Conservation (phyloP, 2,329 filamentous ascomycete genomes). For the Penicillium sp. region DNA sequence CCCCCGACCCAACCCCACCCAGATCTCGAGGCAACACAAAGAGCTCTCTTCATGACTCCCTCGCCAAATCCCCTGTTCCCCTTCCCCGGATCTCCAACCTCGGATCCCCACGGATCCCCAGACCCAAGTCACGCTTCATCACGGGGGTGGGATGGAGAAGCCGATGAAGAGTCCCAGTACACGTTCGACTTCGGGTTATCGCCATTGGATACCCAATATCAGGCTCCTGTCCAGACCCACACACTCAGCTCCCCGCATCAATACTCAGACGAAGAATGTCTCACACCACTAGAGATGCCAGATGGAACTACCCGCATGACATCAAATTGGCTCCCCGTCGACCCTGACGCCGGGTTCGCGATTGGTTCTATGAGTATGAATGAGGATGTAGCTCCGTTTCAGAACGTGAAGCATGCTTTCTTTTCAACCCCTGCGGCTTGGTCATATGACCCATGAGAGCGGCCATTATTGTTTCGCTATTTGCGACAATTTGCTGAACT, state of each 20-base stretch:
- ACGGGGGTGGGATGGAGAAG: constrained; percentile 22
- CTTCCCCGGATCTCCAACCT: constrained; percentile 15
- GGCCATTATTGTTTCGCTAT: not conserved
- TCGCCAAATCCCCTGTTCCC: constrained; percentile 1
- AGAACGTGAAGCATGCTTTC: constrained; percentile 12
- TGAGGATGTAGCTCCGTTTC: constrained; percentile 1
- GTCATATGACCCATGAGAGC: constrained; percentile 1
- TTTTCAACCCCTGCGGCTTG: constrained; percentile 4
- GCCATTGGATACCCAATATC: not conserved
- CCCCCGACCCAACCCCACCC: not conserved
- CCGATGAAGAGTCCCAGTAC: constrained; percentile 16
- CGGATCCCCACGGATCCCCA: constrained; percentile 25
- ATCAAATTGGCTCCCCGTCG: constrained; percentile 25
- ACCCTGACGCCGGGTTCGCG: constrained; percentile 25
- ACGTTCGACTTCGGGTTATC: not conserved
- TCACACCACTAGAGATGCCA: constrained; percentile 34
- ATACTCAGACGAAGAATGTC: constrained; percentile 11
- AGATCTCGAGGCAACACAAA: constrained; percentile 13
- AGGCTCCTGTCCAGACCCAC: not conserved
- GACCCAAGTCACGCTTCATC: constrained; percentile 20
- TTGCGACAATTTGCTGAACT: not conserved
- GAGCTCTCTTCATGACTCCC: constrained; percentile 20
- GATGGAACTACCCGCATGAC: constrained; percentile 32
- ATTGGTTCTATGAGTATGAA: constrained; percentile 14
- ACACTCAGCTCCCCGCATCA: not conserved